Evolutionary conservation across 768 basidiomycete species (phyloP).

Genomic region (Tubosaeta brunneosetosa): DNA sequence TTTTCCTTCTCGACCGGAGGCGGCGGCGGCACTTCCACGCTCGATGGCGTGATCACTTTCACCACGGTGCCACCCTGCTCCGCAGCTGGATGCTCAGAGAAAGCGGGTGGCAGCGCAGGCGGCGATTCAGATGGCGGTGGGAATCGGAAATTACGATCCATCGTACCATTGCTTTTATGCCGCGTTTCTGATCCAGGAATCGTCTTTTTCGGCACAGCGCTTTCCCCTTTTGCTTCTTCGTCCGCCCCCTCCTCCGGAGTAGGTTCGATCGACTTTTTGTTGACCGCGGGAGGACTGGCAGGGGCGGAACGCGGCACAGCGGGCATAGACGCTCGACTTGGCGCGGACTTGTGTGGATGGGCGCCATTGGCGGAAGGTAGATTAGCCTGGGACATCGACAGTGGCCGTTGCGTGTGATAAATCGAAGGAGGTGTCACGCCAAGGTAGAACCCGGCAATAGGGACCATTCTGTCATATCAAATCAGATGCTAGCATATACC

Average conservation of each 20-base stretch:
- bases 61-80: constrained; percentile 13
- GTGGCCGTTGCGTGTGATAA: constrained; percentile 45
- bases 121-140: constrained; percentile 34
- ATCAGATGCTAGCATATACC: not conserved
- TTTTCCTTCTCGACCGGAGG: constrained; percentile 75
- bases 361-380: constrained; percentile 36
- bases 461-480: constrained; percentile 62
- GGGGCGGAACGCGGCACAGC: constrained; percentile 42
- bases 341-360: constrained; percentile 31
- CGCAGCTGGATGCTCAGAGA: not conserved
- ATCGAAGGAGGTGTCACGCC: constrained; percentile 53
- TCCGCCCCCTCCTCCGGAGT: constrained; percentile 47
- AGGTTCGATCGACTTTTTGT: constrained; percentile 41
- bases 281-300: constrained; percentile 37
- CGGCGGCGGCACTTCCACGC: constrained; percentile 74
- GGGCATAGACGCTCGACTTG: constrained; percentile 68
- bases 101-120: constrained; percentile 1
- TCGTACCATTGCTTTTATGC: constrained; percentile 61
- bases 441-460: constrained; percentile 80
- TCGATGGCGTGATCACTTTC: constrained; percentile 51
- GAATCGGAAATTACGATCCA: constrained; percentile 76
- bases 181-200: constrained; percentile 12
- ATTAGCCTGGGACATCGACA: constrained; percentile 73
- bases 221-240: constrained; percentile 33
- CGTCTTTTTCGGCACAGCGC: constrained; percentile 20